Base-by-base conservation (phyloP, 1,139 yeast species). In the Candida tetrigidarum region DNA sequence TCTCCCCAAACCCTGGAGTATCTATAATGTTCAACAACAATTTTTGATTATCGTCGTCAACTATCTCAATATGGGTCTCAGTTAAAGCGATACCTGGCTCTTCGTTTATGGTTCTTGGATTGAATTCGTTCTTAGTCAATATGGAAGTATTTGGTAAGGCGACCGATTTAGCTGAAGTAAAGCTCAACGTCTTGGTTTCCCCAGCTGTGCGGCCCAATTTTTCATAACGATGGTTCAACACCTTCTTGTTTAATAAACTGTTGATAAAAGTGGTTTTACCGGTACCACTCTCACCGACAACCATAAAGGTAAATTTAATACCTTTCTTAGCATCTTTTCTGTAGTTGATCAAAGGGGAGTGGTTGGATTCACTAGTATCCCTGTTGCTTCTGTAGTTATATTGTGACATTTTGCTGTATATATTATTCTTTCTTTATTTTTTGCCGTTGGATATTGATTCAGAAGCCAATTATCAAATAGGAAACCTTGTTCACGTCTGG, bases 241-340 rank as follows among this genome's bases (percentile, higher is more conserved):
- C 75, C 47, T 76, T 78, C 37, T 82, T 80, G 58, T 82, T 86
- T 50, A 86, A 63, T 43, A 92, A 69, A 41, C 95, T 82, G 56
- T 90, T 90, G 52, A 91, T 76, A 59, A 91, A 90, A 0, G 97
- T 85, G 5, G 96, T 83, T 62, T 91, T 89, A 14, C 97, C 97
- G 1, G 90, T 78, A 4, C 97, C 97, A 45, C 86, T 76, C 34
- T 81, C 79, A 11, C 97, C 97, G 26, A 86, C 84, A n/a, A 90
- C 83, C 86, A 91, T 80, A 48, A 91, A 64, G 27, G 92, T 84
- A 66, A 91, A 89, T 57, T 90, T 85, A 57, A 89, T 79, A 39
- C 96, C 97, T 60, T 90, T 86, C 62, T 85, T 86, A 58, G 86
- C 83, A 59, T 89, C 95, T 63, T 87, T 88, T 66, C 77, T 72